These are phyloP conservation scores for Apiospora marii DNA, from an alignment of 2,329 filamentous ascomycete species.

Conservation along the genomic window DNA sequence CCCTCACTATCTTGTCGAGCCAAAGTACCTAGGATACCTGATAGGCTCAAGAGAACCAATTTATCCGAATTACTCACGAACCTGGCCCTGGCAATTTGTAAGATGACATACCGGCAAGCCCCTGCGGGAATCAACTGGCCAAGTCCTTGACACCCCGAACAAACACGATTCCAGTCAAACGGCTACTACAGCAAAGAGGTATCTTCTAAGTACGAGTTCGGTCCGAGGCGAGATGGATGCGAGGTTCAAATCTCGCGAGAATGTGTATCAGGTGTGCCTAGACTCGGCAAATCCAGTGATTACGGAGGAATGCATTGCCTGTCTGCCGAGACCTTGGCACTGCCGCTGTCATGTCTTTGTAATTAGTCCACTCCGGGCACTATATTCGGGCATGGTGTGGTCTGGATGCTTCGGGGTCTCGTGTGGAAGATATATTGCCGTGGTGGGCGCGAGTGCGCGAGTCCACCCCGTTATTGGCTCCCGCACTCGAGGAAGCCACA, in stretches of 20 bases:
- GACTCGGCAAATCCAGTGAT: background rate
- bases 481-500: background rate
- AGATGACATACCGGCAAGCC: too few relatives aligned
- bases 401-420: background rate
- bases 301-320: slow-evolving; percentile 12
- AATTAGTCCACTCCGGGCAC: background rate
- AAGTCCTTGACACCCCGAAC: too few relatives aligned
- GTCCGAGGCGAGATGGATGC: background rate
- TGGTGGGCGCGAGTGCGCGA: slow-evolving; percentile 2
- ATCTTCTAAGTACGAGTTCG: background rate
- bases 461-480: background rate
- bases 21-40: too few relatives aligned
- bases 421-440: background rate
- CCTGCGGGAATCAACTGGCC: too few relatives aligned
- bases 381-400: background rate
- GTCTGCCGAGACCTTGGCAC: slow-evolving; percentile 20
- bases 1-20: too few relatives aligned
- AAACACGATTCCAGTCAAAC: background rate
- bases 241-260: background rate
- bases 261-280: slow-evolving; percentile 8
- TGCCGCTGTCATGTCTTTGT: slow-evolving; percentile 10
- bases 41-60: too few relatives aligned
- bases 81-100: too few relatives aligned
- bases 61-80: too few relatives aligned
- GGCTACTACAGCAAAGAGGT: background rate